Base-by-base conservation (phyloP, 257 asterid genomes). In the Solanum raphanifolium region DNA sequence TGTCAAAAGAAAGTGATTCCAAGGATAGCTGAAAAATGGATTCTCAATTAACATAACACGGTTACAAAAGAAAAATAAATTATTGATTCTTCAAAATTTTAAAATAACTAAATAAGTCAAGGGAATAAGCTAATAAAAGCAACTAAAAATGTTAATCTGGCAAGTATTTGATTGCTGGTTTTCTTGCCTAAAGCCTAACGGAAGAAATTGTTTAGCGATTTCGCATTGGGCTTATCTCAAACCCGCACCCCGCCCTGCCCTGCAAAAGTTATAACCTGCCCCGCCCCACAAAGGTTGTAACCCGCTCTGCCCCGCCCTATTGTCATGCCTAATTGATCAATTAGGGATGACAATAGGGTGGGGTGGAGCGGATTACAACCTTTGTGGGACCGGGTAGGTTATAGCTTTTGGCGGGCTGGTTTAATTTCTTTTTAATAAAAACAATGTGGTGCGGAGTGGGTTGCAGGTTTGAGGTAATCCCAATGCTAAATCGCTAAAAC, bases 301-400 rank as follows among this genome's bases (percentile, higher is more conserved):
- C 65, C 0, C 4, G 0, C 65, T 55, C n/a, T 0, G n/a, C 65
- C 0, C 65, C n/a, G 4, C 65, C 65, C 0, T 0, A 20, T 18
- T 55, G 65, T 0, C 65, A 55, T 55, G 0, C 0, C n/a, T 18
- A 55, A 52, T 52, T 52, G 2, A 52, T 52, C 62, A 55, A 55
- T 55, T 55, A 55, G 10, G 65, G 65, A 55, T 55, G 65, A 0
- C 9, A 55, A 6, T 2, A 18, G 62, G 10, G 10, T 0, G 10
- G n/a, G n/a, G 65, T 18, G 65, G 65, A 55, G 65, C 4, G 2
- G 10, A 0, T 55, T 55, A 18, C 65, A 18, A 18, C 65, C 65
- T 55, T 55, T 55, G 65, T 55, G n/a, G 23, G 65, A 5, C 15
- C 16, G 15, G 16, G 52, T 12, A 43, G 52, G 52, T 12, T 4